Evolutionary conservation across 1,284 basidiomycete genomes (phyloP), one percentile per base, ranked within the genome.

Genomic region (Leccinum subfulvum): DNA sequence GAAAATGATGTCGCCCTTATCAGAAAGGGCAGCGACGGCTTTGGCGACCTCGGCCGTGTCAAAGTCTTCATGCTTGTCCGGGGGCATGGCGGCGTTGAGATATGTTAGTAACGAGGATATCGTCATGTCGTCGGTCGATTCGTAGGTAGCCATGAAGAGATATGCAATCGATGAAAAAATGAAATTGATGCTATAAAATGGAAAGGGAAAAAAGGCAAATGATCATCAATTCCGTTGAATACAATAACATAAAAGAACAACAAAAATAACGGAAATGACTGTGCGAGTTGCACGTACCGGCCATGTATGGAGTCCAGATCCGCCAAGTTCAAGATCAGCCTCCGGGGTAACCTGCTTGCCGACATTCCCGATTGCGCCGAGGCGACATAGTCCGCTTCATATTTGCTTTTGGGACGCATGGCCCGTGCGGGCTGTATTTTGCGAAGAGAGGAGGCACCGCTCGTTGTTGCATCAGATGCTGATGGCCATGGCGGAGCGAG

Each of bases 31-130:
- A 16, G 77, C 81, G n/a, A 83, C 84, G 11, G 81, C 82, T 63
- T 81, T 82, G 11, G 81, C 83, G 11, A 91, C 87, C 75, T 91
- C 89, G 2, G 80, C 80, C 11, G 87, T 89, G 72, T 91, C 89
- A 65, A 89, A 91, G 66, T 91, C 89, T 76, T 90, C 89, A 71
- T 90, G 84, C 73, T 90, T 91, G 72, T 90, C 89, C 13, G 78
- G 79, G 3, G 88, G 89, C 78, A 90, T 83, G 8, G 87, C 87
- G 2, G 88, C 84, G 68, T 91, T 91, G 61, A 91, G 79, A 71
- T 89, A 90, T 6, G 85, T 81, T 52, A 91, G 77, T 18, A 91
- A 77, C 14, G 85, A 76, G 3, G 86, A 86, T 67, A 91, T 83
- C 14, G 82, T 84, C 75, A 91, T 78, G 62, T 89, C 86, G 71